Evolutionary conservation across 2,329 filamentous ascomycete species (phyloP), one percentile per base, ranked within the genome.

Genomic region (Claviceps cyperi): DNA sequence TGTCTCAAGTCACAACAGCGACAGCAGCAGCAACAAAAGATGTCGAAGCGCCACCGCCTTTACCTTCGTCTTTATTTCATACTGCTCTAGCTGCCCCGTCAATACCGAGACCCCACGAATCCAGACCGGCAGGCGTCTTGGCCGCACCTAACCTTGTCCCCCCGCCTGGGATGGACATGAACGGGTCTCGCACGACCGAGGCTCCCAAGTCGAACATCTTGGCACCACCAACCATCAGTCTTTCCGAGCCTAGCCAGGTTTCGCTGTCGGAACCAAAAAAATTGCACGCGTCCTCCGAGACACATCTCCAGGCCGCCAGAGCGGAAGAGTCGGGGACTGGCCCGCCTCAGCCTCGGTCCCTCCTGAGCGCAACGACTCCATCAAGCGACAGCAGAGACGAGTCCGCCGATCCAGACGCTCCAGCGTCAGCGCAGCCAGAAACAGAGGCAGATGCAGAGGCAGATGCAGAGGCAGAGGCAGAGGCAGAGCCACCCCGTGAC

Each of bases 131-230:
- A 14, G 58, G 59, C n/a, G 62, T 69, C 21, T 60, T 70, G 4
- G 67, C 65, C 13, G 62, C 65, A 3, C 68, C 68, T 1, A 53
- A 65, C 2, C 64, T 70, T 32, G 66, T 63, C 8, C 64, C 64
- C 13, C 67, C 67, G 2, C 57, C 60, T 22, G 60, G 59, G 9
- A 58, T 67, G 47, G 55, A 52, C 53, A 50, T 57, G 55, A 55
- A 57, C 46, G 52, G 55, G 50, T 28, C 55, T 54, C 52, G 54
- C 11, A 47, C 51, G 9, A 60, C 63, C 1, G 63, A 62, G 56
- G 60, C 60, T 47, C 64, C 66, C 37, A 73, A 68, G 54, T 72
- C 67, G 14, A 67, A 68, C 48, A 62, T 72, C 22, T 64, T 73
- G n/a, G 71, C 70, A 35, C 66, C 63, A 13, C 70, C 70, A n/a